These are phyloP conservation scores for Umbelopsis ramanniana DNA, from an alignment of 192 early-diverging fungal species.

Conservation along the genomic window DNA sequence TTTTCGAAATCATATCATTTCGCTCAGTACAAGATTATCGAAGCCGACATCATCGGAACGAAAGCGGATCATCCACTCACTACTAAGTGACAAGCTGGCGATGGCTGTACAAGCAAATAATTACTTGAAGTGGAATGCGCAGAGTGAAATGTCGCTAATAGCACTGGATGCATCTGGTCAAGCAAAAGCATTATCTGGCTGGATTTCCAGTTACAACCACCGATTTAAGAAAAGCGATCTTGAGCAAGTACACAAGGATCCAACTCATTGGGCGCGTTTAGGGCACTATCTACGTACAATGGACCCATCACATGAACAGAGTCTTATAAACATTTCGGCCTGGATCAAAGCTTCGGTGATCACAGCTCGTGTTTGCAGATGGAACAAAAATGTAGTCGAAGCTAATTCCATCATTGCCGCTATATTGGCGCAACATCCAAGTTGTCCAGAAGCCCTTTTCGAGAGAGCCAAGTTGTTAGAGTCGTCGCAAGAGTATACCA, in stretches of 20 bases:
- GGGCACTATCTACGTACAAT: neutral
- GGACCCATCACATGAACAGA: neutral
- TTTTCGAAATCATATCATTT: neutral
- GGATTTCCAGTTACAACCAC: neutral
- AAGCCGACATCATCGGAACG: neutral
- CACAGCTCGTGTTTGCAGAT: slow-evolving; percentile 12
- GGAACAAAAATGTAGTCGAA: neutral
- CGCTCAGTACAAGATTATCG: neutral
- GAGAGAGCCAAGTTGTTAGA: neutral
- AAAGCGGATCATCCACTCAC: neutral
- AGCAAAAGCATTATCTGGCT: neutral
- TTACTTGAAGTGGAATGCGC: slow-evolving; percentile 3
- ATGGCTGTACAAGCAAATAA: neutral
- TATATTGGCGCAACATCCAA: neutral
- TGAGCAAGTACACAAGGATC: neutral
- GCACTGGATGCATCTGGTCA: neutral
- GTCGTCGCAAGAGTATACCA: neutral
- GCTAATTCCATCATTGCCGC: neutral
- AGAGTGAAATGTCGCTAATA: neutral
- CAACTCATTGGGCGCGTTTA: slow-evolving; percentile 1
- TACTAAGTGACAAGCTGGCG: neutral
- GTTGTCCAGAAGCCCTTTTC: neutral
- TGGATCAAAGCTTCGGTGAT: slow-evolving; percentile 13
- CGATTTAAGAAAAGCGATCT: neutral
- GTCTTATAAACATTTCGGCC: neutral